Conservation (phyloP, 441 rosid species). For the Viola pubescens region DNA sequence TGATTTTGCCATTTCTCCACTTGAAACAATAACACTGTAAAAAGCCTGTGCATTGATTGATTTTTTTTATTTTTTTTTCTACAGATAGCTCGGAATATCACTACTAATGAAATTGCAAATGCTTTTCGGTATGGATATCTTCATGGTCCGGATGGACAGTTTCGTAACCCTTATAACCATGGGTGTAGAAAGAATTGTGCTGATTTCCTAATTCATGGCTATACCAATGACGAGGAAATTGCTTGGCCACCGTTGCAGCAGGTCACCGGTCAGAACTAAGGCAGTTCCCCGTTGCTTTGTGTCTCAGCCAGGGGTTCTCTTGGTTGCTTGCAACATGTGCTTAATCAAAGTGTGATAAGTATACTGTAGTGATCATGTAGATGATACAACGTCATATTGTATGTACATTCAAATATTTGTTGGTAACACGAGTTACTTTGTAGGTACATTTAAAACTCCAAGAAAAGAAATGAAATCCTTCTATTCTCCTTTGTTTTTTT, state of each 20-base stretch:
- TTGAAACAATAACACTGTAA: neutral
- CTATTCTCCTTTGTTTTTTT: too few species aligned
- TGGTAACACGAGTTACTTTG: too few species aligned
- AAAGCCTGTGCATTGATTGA: neutral
- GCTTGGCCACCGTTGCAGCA: slow-evolving; percentile 62
- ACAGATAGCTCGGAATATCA: slow-evolving; percentile 85
- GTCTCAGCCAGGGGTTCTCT: too few species aligned
- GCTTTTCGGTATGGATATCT: slow-evolving; percentile 61
- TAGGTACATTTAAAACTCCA: too few species aligned
- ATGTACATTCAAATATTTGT: too few species aligned
- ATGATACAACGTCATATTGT: too few species aligned
- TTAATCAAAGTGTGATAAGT: too few species aligned
- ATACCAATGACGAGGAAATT: slow-evolving; percentile 64
- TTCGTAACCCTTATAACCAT: slow-evolving; percentile 82
- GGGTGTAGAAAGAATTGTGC: slow-evolving; percentile 81
- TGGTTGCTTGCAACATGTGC: too few species aligned
- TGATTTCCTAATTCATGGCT: slow-evolving; percentile 65
- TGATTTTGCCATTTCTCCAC: neutral
- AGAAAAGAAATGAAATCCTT: too few species aligned
- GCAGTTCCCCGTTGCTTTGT: too few species aligned
- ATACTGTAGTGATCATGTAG: too few species aligned
- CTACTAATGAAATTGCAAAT: slow-evolving; percentile 82
- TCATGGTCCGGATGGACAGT: slow-evolving; percentile 63
- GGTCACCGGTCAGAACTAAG: slow-evolving; percentile 29
- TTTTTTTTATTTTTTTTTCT: neutral